Conservation (phyloP, 768 basidiomycete genomes). For the Tubosaeta brunneosetosa region DNA sequence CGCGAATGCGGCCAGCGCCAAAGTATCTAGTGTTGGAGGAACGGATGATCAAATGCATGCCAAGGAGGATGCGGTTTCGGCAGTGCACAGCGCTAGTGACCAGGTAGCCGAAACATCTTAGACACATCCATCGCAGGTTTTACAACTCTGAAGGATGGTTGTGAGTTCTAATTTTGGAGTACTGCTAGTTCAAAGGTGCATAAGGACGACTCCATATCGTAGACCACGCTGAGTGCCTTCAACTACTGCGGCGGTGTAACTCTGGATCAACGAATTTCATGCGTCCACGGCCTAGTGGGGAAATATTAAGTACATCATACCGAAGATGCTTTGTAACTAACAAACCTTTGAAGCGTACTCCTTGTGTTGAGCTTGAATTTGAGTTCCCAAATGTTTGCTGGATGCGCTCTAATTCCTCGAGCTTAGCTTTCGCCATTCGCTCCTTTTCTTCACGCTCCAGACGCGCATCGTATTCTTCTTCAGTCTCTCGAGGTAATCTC, state of each 20-base stretch:
- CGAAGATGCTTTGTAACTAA: background rate
- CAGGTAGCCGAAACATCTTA: slow-evolving; percentile 16
- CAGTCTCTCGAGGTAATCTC: slow-evolving; percentile 44
- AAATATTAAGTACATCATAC: background rate
- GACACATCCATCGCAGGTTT: slow-evolving; percentile 4
- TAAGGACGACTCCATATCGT: background rate
- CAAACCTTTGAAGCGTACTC: slow-evolving; percentile 64
- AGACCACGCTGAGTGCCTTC: background rate
- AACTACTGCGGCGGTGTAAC: slow-evolving; percentile 28
- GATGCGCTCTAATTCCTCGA: slow-evolving; percentile 46
- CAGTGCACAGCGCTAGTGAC: slow-evolving; percentile 11
- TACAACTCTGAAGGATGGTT: slow-evolving; percentile 1
- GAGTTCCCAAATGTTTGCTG: slow-evolving; percentile 36
- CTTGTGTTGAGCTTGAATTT: slow-evolving; percentile 30
- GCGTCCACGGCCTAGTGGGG: slow-evolving; percentile 49
- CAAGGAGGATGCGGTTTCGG: background rate
- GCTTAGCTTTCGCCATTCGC: slow-evolving; percentile 44
- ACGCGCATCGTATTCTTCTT: slow-evolving; percentile 68
- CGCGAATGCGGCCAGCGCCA: slow-evolving; percentile 62
- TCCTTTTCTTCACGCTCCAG: slow-evolving; percentile 66
- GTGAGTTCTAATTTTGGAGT: slow-evolving; percentile 1
- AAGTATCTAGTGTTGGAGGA: slow-evolving; percentile 11
- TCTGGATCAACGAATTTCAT: slow-evolving; percentile 69
- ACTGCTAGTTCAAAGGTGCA: background rate
- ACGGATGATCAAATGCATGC: slow-evolving; percentile 15